Conservation (phyloP, 305 asterid species). For the Rubia peregrina region DNA sequence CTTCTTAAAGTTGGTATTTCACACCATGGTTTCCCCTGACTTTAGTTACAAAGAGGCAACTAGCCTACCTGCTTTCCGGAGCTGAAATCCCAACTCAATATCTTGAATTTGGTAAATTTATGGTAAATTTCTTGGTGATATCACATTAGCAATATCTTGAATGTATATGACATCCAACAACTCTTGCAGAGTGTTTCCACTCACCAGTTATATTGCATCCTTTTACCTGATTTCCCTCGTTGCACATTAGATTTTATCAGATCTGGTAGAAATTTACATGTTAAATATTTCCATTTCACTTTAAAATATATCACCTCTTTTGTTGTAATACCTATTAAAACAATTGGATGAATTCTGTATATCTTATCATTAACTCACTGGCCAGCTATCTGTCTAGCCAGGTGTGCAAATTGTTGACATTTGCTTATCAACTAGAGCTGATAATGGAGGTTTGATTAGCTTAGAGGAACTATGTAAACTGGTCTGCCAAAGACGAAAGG, state of each 20-base stretch:
- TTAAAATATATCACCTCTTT: neutral
- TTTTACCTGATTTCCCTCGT: neutral
- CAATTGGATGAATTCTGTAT: constrained; percentile 17
- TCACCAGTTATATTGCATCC: neutral
- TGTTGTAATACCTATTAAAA: neutral
- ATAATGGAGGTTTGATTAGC: constrained; percentile 89
- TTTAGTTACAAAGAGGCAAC: neutral
- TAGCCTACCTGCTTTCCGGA: neutral
- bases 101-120: neutral
- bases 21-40: neutral
- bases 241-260: constrained; percentile 7
- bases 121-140: neutral
- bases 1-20: neutral
- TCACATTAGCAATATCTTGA: neutral
- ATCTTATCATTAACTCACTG: constrained; percentile 13
- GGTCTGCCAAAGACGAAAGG: constrained; percentile 72
- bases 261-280: neutral
- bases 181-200: neutral
- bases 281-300: neutral
- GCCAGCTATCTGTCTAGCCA: constrained; percentile 46
- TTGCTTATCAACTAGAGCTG: constrained; percentile 80
- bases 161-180: neutral
- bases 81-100: neutral
- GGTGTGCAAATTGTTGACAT: constrained; percentile 93
- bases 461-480: constrained; percentile 79